Evolutionary conservation across 2,329 filamentous ascomycete species (phyloP).

Genomic region (Penicillium sp.): DNA sequence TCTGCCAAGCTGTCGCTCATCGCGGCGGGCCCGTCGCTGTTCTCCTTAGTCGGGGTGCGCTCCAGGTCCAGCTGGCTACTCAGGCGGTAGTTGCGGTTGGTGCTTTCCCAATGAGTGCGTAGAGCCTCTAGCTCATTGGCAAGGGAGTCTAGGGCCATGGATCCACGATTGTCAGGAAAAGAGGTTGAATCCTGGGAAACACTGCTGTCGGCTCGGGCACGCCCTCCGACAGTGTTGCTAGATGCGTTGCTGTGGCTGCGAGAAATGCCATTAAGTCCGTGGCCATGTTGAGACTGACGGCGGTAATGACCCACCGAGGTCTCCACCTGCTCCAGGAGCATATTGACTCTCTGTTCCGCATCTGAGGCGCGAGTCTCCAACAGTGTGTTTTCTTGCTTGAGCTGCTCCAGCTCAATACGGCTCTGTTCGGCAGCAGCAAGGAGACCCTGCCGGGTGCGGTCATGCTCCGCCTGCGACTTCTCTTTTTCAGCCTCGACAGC

Average conservation of each 20-base stretch:
- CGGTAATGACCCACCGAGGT: slow-evolving; percentile 92
- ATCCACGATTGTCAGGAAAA: slow-evolving; percentile 56
- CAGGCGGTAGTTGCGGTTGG: slow-evolving; percentile 89
- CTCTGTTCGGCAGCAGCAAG: slow-evolving; percentile 53
- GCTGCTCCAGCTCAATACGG: slow-evolving; percentile 69
- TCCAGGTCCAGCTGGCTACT: slow-evolving; percentile 91
- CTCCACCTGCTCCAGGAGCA: slow-evolving; percentile 92
- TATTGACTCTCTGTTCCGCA: slow-evolving; percentile 87
- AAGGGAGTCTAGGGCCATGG: slow-evolving; percentile 79
- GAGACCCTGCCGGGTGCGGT: slow-evolving; percentile 58
- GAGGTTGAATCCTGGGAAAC: slow-evolving; percentile 42
- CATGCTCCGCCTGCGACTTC: slow-evolving; percentile 55
- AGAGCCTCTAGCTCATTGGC: slow-evolving; percentile 89
- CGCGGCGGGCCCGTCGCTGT: slow-evolving; percentile 33
- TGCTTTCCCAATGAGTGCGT: slow-evolving; percentile 89
- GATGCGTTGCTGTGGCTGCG: slow-evolving; percentile 57
- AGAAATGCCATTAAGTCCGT: slow-evolving; percentile 39
- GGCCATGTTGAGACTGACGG: slow-evolving; percentile 59
- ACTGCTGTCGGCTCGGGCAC: slow-evolving; percentile 42
- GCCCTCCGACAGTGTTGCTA: slow-evolving; percentile 46
- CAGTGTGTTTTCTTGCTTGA: slow-evolving; percentile 75
- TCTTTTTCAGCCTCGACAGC: slow-evolving; percentile 67
- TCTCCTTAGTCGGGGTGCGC: slow-evolving; percentile 49
- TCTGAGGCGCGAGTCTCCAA: slow-evolving; percentile 83
- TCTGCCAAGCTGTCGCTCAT: slow-evolving; percentile 72